These are phyloP conservation scores for Neurospora sp. DNA, from an alignment of 495 filamentous ascomycete genomes.

Conservation along the genomic window DNA sequence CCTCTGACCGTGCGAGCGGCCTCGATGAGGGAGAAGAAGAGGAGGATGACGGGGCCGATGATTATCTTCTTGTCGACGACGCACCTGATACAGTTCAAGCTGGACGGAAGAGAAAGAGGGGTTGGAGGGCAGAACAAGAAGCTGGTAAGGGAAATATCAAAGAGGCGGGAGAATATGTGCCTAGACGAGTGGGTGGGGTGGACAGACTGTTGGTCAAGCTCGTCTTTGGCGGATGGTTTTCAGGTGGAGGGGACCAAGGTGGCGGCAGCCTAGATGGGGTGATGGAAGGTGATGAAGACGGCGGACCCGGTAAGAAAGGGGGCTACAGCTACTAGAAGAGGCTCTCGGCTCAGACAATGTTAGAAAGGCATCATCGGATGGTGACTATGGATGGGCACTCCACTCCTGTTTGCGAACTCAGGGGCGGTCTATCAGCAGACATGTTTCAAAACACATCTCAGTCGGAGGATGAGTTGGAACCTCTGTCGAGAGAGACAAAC, in stretches of 20 bases:
- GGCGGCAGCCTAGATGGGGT: not conserved
- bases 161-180: constrained; percentile 38
- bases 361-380: not conserved
- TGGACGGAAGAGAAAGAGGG: not conserved
- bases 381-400: not conserved
- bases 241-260: constrained; percentile 2
- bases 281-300: not conserved
- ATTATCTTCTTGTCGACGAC: not conserved
- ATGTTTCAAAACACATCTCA: not conserved
- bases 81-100: not conserved
- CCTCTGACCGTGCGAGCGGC: not conserved
- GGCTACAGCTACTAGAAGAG: not conserved
- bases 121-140: not conserved
- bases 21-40: constrained; percentile 10
- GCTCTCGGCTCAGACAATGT: not conserved
- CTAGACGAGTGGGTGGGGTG: constrained; percentile 57
- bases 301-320: not conserved
- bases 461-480: not conserved
- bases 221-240: constrained; percentile 52
- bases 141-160: constrained; percentile 3
- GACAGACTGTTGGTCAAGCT: constrained; percentile 78
- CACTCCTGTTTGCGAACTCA: not conserved
- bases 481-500: not conserved
- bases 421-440: not conserved
- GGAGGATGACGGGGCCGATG: constrained; percentile 16